Base-by-base conservation (phyloP, 148 eudicot genomes). In the Chenopodium suecicum region DNA sequence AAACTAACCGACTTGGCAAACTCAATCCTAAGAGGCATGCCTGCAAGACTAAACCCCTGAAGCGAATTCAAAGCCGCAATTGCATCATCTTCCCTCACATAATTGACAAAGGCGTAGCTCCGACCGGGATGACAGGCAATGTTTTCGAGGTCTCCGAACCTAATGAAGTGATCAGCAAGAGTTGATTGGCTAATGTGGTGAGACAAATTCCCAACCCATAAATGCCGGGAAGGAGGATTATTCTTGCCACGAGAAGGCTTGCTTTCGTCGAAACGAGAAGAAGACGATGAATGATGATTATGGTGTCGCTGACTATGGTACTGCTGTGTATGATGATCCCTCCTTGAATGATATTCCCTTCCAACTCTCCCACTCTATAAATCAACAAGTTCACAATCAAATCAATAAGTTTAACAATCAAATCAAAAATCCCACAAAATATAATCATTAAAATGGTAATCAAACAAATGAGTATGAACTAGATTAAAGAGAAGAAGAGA, bases 1-100 rank as follows among this genome's bases (percentile, higher is more conserved):
- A 80, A 92, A 90, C 98, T 94, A 92, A 93, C 98, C 98, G 94
- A 90, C 95, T 92, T 94, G 52, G 98, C 87, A 92, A 92, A 94
- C 89, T 94, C 92, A 89, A 94, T 88, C 85, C 78, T 94, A 88
- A 94, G 91, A 65, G 91, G 86, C 82, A 87, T 88, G 79, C 93
- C 98, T 44, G 85, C 88, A 78, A 94, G 54, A 73, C 31, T 78
- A 88, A 83, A 89, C 73, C 95, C 98, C 85, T 94, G 94, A 81
- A 94, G 98, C 73, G 89, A 87, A 68, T 84, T 75, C 70, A 90
- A 70, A 14, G 98, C 98, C 12, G 86, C 92, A 81, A 86, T 86
- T 1, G 98, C 95, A 48, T 89, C 98, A 48, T 92, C 92, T 2
- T 90, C 95, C 78, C 85, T 80, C 80, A 68, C 84, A 84, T 81